Evolutionary conservation across 2,329 filamentous ascomycete species (phyloP).

Genomic region (Trichoderma sp.): DNA sequence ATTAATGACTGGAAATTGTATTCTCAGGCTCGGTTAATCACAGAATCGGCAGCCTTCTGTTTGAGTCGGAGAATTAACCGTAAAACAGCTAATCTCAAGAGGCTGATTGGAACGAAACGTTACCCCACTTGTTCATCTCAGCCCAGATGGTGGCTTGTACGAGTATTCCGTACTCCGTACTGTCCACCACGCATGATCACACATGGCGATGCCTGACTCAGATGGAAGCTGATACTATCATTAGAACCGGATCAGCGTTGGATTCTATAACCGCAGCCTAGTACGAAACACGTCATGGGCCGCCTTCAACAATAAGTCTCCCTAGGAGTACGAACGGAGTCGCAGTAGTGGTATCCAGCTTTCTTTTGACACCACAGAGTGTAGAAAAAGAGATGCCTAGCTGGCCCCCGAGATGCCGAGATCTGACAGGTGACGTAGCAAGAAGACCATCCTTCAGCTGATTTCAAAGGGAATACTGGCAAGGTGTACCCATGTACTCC

Average conservation of each 20-base stretch:
- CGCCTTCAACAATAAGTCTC: background rate
- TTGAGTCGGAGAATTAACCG: background rate
- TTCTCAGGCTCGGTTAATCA: background rate
- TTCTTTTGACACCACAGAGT: background rate
- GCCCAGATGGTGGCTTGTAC: background rate
- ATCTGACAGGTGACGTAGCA: slow-evolving; percentile 9
- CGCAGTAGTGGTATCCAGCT: background rate
- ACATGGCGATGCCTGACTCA: background rate
- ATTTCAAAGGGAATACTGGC: background rate
- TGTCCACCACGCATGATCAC: background rate
- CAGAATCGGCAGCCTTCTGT: background rate
- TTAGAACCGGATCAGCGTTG: background rate
- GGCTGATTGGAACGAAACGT: background rate
- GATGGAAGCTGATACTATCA: background rate
- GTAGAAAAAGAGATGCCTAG: background rate
- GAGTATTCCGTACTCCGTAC: background rate
- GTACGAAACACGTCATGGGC: background rate
- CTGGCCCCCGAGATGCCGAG: background rate
- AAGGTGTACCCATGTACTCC: background rate
- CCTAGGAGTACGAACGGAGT: background rate
- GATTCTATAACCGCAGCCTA: background rate
- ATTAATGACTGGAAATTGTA: background rate
- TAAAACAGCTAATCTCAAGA: background rate
- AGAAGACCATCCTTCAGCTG: background rate
- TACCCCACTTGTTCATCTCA: slow-evolving; percentile 19